Base-by-base conservation (phyloP, 768 basidiomycete genomes). In the Hericium erinaceus region DNA sequence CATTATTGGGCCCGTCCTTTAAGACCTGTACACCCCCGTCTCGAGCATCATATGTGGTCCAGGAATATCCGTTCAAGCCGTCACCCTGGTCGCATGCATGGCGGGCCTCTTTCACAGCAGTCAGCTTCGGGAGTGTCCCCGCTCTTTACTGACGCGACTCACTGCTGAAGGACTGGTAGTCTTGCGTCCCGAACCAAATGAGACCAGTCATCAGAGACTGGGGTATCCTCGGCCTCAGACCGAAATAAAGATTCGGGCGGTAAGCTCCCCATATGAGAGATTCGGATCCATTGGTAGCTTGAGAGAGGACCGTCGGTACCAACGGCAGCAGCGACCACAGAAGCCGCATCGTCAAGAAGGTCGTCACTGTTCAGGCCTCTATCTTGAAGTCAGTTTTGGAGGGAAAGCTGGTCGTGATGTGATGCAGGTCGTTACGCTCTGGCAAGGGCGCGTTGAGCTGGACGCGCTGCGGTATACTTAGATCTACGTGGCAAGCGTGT, bases 221-320 rank as follows among this genome's bases (percentile, higher is more conserved):
- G 0, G 94, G 92, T 61, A 92, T 73, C 48, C 87, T 79, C 12
- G 95, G 91, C 52, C 91, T 75, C 48, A 97, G 76, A 18, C 95
- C 95, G 71, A 97, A 95, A 73, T 98, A 98, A n/a, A 97, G 79
- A 65, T 92, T 91, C 0, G 95, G 92, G 44, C 95, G 76, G 71
- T 93, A 97, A 0, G 88, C 76, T 1, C 92, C 92, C 91, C 91
- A 94, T 69, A 90, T 68, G 28, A 88, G 66, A 2, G 77, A 71
- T 24, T 72, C 72, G 12, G 83, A 79, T 62, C 76, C 74, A 64
- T 85, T 81, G 2, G 44, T 46, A 11, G 44, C 13, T 24, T 51
- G n/a, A 16, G 77, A 71, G 16, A 76, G 59, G 12, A 70, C 76
- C 3, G 68, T 63, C 46, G 72, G 71, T n/a, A 69, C 69, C 18